phyloP scores from a whole-genome alignment of 2,329 filamentous ascomycete species.

The Hansfordia pulvinata region DNA sequence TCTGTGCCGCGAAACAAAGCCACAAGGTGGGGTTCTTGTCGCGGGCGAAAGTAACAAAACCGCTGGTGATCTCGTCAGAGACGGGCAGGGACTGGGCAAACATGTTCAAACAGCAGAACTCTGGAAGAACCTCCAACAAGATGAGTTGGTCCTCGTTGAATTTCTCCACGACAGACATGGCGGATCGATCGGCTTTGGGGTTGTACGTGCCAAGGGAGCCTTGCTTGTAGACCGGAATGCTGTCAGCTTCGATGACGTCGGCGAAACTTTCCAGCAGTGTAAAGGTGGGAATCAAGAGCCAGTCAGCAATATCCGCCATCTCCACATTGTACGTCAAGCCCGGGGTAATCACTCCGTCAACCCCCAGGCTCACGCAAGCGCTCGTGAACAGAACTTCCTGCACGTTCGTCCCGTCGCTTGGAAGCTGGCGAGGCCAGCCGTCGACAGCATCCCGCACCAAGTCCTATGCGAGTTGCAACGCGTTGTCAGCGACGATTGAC shows the following conservation, averaged over 20 bases:
- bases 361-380: conserved; percentile 2
- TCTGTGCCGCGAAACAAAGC: conserved; percentile 16
- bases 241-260: conserved; percentile 8
- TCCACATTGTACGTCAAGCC: conserved; percentile 14
- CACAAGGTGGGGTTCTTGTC: conserved; percentile 13
- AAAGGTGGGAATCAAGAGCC: conserved; percentile 9
- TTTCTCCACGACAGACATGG: conserved; percentile 14
- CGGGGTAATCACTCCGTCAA: too few species aligned
- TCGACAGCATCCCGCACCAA: conserved; percentile 5
- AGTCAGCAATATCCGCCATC: conserved; percentile 13
- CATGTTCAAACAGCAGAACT: conserved; percentile 12
- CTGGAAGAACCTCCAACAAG: conserved; percentile 14
- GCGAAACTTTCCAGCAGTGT: conserved; percentile 10
- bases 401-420: too few species aligned
- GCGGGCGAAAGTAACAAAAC: conserved; percentile 12
- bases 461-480: conserved; percentile 11
- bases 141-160: conserved; percentile 20
- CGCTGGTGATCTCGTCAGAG: conserved; percentile 15
- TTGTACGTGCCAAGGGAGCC: conserved; percentile 17
- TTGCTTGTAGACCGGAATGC: conserved; percentile 13
- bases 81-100: conserved; percentile 9
- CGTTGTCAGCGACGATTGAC: conserved; percentile 16
- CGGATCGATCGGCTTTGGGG: conserved; percentile 12
- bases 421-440: conserved; percentile 1
- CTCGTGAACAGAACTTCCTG: background rate